Evolutionary conservation across 2,329 filamentous ascomycete species (phyloP).

Genomic region (Malbranchea cinnamomea): DNA sequence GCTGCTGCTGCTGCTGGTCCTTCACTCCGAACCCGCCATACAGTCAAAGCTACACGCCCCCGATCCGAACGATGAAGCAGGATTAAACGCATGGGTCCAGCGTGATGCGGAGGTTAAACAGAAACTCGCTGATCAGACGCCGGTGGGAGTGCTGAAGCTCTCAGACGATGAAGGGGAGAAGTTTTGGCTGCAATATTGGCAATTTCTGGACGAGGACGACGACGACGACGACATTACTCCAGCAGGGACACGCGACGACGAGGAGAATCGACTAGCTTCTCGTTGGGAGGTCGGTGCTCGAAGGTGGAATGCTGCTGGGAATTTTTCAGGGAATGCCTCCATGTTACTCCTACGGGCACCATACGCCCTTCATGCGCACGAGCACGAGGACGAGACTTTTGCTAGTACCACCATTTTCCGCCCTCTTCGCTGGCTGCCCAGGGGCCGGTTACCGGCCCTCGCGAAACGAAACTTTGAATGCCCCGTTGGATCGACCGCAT

Average conservation of each 20-base stretch:
- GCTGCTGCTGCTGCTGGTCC: background rate
- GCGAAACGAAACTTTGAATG: conserved; percentile 40
- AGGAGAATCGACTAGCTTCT: background rate
- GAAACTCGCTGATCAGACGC: conserved; percentile 15
- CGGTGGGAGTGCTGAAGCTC: conserved; percentile 29
- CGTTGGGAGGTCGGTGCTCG: background rate
- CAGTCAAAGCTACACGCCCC: no score
- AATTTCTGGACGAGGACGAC: conserved; percentile 15
- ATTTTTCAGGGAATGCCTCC: conserved; percentile 1
- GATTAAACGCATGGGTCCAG: background rate
- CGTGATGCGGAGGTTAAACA: conserved; percentile 17
- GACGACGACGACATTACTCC: conserved; percentile 3
- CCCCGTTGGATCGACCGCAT: conserved; percentile 39
- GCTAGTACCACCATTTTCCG: background rate
- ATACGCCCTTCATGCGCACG: background rate
- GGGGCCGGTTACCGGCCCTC: conserved; percentile 13
- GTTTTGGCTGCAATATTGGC: conserved; percentile 33
- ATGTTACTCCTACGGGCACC: background rate
- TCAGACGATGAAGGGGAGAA: conserved; percentile 32
- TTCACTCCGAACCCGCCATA: background rate
- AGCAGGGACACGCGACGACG: conserved; percentile 1
- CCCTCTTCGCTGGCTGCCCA: conserved; percentile 7
- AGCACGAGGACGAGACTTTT: background rate
- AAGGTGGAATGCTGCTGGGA: conserved; percentile 1
- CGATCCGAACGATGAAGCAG: background rate